Conservation (phyloP, 2,329 filamentous ascomycete genomes). For the Macrophomina pseudophaseolina region DNA sequence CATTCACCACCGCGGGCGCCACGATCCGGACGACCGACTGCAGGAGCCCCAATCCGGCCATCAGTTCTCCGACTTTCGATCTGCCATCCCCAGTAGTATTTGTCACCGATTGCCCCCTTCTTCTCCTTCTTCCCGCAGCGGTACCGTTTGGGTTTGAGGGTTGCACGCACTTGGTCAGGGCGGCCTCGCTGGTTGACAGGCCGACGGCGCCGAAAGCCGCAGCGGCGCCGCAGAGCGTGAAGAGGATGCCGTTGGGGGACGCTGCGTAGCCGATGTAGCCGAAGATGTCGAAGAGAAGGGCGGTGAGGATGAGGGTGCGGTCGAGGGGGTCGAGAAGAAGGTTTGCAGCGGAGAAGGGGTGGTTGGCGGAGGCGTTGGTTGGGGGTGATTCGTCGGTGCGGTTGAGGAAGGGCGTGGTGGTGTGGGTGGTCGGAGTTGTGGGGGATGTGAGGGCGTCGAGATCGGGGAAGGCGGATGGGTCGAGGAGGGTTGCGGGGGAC, state of each 20-base stretch:
- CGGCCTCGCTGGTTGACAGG: slow-evolving; percentile 28
- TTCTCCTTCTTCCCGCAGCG: background rate
- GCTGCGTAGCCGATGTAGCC: slow-evolving; percentile 29
- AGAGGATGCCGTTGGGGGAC: slow-evolving; percentile 28
- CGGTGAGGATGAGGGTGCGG: slow-evolving; percentile 25
- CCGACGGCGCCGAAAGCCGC: slow-evolving; percentile 30
- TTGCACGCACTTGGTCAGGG: slow-evolving; percentile 28
- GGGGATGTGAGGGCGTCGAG: background rate
- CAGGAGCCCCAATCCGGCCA: slow-evolving; percentile 29
- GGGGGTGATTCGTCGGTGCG: background rate
- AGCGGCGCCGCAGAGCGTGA: slow-evolving; percentile 29
- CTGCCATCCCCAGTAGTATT: background rate
- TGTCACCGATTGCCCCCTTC: background rate
- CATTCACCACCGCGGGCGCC: slow-evolving; percentile 26
- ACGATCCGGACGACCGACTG: slow-evolving; percentile 27
- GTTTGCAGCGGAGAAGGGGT: background rate
- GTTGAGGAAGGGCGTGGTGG: background rate
- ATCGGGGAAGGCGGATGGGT: slow-evolving; percentile 12
- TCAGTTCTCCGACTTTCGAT: slow-evolving; percentile 25
- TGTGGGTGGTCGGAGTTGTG: background rate
- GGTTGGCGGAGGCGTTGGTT: background rate
- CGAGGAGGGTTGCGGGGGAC: background rate
- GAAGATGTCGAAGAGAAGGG: slow-evolving; percentile 27
- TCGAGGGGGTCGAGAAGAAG: slow-evolving; percentile 22
- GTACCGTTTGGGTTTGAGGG: background rate